Evolutionary conservation across 208 protist species (phyloP).

Genomic region (Acanthamoeba culbertsoni): DNA sequence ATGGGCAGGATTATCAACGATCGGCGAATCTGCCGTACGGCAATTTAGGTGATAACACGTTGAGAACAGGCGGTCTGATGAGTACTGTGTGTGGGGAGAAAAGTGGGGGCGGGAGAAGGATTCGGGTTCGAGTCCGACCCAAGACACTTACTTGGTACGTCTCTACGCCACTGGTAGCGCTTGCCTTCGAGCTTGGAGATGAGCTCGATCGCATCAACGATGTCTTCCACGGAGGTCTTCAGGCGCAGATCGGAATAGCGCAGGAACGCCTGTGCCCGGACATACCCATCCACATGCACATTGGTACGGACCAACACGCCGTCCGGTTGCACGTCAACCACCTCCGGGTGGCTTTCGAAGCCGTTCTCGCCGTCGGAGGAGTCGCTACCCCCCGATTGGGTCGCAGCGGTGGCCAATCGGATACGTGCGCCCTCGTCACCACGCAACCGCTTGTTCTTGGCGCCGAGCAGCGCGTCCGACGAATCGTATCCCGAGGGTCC

Average conservation of each 20-base stretch:
- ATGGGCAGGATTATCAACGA: neutral
- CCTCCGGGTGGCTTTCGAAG: neutral
- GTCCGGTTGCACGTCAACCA: neutral
- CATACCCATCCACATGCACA: slow-evolving; percentile 7
- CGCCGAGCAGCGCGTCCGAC: neutral
- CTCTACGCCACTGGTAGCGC: slow-evolving; percentile 31
- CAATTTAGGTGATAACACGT: neutral
- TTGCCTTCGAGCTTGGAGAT: slow-evolving; percentile 58
- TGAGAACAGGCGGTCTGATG: no score
- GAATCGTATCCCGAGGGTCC: neutral
- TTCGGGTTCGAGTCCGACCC: neutral
- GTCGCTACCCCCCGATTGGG: neutral
- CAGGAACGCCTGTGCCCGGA: slow-evolving; percentile 31
- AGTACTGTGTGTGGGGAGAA: no score
- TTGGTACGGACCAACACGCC: neutral
- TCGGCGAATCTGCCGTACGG: neutral
- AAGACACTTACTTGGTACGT: neutral
- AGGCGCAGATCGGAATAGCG: slow-evolving; percentile 47
- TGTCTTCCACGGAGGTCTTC: slow-evolving; percentile 32
- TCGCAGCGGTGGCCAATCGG: neutral
- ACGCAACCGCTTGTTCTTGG: neutral
- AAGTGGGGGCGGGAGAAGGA: neutral
- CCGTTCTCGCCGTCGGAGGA: neutral
- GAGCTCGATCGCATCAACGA: slow-evolving; percentile 41
- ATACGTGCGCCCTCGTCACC: neutral